Evolutionary conservation across 1,284 basidiomycete genomes (phyloP).

Genomic region (Rugosomyces carneus): DNA sequence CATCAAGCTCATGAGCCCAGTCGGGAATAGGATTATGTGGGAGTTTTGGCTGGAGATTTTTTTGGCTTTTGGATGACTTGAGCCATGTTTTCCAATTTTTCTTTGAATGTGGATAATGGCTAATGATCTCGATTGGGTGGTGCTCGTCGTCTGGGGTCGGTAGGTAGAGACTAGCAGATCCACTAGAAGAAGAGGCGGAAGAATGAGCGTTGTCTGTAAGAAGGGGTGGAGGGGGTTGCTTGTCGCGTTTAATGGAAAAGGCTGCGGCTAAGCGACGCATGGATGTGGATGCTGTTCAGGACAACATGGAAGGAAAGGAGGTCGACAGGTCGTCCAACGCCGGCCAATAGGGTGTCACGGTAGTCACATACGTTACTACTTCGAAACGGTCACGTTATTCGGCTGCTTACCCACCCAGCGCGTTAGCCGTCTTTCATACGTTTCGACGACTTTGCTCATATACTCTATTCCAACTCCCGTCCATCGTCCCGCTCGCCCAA

Average conservation of each 20-base stretch:
- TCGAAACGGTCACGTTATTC: constrained; percentile 10
- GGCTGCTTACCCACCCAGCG: constrained; percentile 37
- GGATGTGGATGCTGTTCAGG: constrained; percentile 3
- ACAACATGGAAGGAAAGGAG: constrained; percentile 13
- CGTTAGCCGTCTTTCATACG: constrained; percentile 52
- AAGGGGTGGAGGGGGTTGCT: constrained; percentile 25
- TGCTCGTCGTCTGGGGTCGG: constrained; percentile 56
- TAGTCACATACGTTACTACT: constrained; percentile 12
- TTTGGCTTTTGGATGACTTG: constrained; percentile 28
- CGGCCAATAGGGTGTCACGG: background rate
- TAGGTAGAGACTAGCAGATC: constrained; percentile 48
- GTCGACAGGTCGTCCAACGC: background rate
- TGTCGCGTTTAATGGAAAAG: constrained; percentile 52
- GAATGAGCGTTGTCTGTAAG: constrained; percentile 31
- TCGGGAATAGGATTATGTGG: constrained; percentile 8
- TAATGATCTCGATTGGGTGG: constrained; percentile 27
- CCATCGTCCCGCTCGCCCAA: constrained; percentile 44
- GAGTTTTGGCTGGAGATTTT: constrained; percentile 7
- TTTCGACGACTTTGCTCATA: constrained; percentile 47
- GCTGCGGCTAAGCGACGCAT: constrained; percentile 45
- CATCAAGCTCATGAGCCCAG: constrained; percentile 18
- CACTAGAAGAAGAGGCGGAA: constrained; percentile 57
- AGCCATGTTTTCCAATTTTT: constrained; percentile 51
- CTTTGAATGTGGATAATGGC: constrained; percentile 25
- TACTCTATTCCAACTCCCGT: constrained; percentile 45